These are phyloP conservation scores for Lactarius trivialis DNA, from an alignment of 768 basidiomycete genomes.

Conservation along the genomic window DNA sequence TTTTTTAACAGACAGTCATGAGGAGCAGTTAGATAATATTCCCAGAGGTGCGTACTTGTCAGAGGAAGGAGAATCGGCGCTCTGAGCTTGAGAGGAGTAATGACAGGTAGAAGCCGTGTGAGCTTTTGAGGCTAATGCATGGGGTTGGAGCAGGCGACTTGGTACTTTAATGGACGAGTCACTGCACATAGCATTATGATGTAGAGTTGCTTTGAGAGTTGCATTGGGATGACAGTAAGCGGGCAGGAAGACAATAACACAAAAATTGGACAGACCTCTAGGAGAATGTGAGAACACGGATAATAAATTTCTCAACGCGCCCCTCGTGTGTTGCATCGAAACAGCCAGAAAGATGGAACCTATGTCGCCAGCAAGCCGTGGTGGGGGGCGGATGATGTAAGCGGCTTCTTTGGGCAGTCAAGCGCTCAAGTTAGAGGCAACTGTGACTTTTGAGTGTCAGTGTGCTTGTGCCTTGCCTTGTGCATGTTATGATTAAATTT, in stretches of 20 bases:
- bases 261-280: neutral
- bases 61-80: neutral
- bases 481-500: neutral
- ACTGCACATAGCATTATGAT: neutral
- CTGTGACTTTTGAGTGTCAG: too few relatives aligned
- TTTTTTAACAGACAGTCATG: neutral
- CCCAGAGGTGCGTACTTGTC: conserved; percentile 8
- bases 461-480: neutral
- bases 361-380: neutral
- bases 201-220: neutral
- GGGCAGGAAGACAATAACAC: neutral
- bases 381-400: neutral
- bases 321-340: conserved; percentile 3
- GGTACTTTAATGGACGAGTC: neutral
- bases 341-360: neutral
- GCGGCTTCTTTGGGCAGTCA: neutral
- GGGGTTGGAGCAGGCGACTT: neutral
- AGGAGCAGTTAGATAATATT: neutral
- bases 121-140: neutral
- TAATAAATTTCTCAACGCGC: neutral
- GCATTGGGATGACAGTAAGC: neutral
- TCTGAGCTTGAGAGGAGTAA: conserved; percentile 13
- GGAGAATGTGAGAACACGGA: neutral
- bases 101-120: neutral
- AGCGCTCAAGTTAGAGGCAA: too few relatives aligned